phyloP scores from a whole-genome alignment of 148 eudicot genomes.

The Fagopyrum homotropicum region DNA sequence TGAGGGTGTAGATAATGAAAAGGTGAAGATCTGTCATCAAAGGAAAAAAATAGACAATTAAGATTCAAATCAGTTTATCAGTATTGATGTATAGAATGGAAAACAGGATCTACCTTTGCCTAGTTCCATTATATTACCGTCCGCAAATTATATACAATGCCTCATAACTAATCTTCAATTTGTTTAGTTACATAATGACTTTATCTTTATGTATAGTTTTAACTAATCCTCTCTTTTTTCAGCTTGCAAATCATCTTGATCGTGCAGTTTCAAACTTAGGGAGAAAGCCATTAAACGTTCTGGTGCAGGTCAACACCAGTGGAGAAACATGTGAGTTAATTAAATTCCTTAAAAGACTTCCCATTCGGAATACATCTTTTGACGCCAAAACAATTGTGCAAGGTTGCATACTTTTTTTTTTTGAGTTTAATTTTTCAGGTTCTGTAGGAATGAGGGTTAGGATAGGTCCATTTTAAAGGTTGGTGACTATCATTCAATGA shows the following conservation, averaged over 20 bases:
- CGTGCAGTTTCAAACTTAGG: conserved; percentile 66
- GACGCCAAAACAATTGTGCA: neutral
- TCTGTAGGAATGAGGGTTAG: neutral
- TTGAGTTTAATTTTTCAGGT: neutral
- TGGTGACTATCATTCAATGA: no score
- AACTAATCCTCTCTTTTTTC: conserved; percentile 6
- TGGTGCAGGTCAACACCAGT: conserved; percentile 95
- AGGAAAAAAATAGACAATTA: neutral
- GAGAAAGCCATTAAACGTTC: conserved; percentile 73
- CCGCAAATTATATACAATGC: neutral
- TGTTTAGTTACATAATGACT: neutral
- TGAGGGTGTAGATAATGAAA: conserved; percentile 79
- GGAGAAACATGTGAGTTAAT: conserved; percentile 78
- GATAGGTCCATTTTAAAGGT: no score
- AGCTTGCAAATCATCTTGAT: conserved; percentile 88
- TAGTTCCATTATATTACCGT: neutral
- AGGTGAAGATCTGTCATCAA: conserved; percentile 36
- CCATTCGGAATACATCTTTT: neutral
- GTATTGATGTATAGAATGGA: neutral
- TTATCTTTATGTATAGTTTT: neutral
- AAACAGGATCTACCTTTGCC: neutral
- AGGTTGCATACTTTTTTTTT: neutral
- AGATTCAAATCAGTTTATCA: neutral
- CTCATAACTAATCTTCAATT: neutral
- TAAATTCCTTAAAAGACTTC: neutral